Base-by-base conservation (phyloP, 2,329 filamentous ascomycete genomes). In the Colletotrichum theobromicola region DNA sequence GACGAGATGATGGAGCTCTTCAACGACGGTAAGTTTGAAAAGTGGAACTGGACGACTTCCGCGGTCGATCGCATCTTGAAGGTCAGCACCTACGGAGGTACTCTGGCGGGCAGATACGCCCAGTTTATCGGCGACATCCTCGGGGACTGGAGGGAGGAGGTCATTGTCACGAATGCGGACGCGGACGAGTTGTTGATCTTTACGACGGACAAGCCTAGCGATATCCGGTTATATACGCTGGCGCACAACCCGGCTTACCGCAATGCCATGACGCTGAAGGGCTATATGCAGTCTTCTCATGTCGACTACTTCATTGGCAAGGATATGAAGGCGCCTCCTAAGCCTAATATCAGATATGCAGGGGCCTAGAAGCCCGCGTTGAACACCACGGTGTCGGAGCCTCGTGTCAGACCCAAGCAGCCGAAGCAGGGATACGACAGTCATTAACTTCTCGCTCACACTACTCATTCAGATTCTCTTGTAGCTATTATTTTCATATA, bases 201-300 rank as follows among this genome's bases (percentile, higher is more conserved):
- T 28, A 79, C 77, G 1, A 79, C 77, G 7, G 74, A 79, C 21
- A 12, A 68, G 35, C 74, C 77, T 9, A 76, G 74, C 6, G 68
- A 77, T 8, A 74, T 76, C 9, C 74, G 77, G 2, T 67, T 80
- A 4, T 79, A 79, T 30, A 79, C 78, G 13, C 74, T 80, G 34
- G 65, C 78, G 1, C 77, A 80, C 21, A 80, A 79, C 65, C 77
- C 77, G 9, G 77, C 78, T 1, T 80, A 79, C n/a, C 76, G 78
- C 8, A 79, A 79, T 28, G 73, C 76, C 15, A 74, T 79, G 76
- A 79, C 78, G 0, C 67, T 79, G 13, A 80, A 80, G 61, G 78
- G 78, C 0, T 80, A 79, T 18, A 55, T 77, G 24, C 77, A 80
- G 72, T 76, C 75, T 15, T 77, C 78, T 7, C 75, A 79, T 28